A percentile compares a stretch with the other conserved stretches of the same genome.
Conservation (phyloP, 306 rosid species). For the Gastrolobium villosum region DNA sequence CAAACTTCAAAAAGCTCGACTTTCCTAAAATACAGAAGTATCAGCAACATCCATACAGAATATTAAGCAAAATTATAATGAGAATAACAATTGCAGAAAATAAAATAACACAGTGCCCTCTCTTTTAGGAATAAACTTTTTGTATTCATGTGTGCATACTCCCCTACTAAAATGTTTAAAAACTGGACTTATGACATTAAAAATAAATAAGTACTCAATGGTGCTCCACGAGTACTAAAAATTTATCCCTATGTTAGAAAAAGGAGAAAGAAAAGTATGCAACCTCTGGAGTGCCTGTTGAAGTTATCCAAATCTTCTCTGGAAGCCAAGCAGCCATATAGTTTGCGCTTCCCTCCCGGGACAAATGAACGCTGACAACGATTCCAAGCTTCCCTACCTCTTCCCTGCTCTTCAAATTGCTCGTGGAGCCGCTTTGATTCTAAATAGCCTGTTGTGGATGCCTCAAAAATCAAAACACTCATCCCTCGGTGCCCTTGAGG, state of each 20-base stretch:
- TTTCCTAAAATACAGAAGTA: slow-evolving; percentile 46
- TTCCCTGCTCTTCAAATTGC: slow-evolving; percentile 60
- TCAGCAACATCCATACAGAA: slow-evolving; percentile 21
- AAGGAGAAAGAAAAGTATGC: neutral
- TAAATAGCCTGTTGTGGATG: slow-evolving; percentile 54
- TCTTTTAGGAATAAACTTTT: neutral
- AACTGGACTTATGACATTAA: too few species aligned
- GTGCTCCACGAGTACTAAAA: too few species aligned
- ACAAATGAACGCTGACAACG: slow-evolving; percentile 46
- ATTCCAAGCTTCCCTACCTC: slow-evolving; percentile 59
- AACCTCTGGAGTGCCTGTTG: slow-evolving; percentile 54
- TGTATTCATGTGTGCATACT: too few species aligned
- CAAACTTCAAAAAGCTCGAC: slow-evolving; percentile 51
- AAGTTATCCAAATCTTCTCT: slow-evolving; percentile 54
- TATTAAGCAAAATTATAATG: neutral
- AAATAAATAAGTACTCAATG: too few species aligned
- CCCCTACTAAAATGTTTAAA: too few species aligned
- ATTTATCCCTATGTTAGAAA: too few species aligned
- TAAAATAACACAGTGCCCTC: neutral
- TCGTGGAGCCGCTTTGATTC: slow-evolving; percentile 58
- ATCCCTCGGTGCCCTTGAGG: slow-evolving; percentile 65
- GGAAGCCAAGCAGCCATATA: slow-evolving; percentile 61
- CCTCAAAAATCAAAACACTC: slow-evolving; percentile 56
- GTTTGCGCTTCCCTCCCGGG: slow-evolving; percentile 58
- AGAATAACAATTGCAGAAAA: neutral